phyloP scores from a whole-genome alignment of 768 basidiomycete genomes.

The Galerina marginata region DNA sequence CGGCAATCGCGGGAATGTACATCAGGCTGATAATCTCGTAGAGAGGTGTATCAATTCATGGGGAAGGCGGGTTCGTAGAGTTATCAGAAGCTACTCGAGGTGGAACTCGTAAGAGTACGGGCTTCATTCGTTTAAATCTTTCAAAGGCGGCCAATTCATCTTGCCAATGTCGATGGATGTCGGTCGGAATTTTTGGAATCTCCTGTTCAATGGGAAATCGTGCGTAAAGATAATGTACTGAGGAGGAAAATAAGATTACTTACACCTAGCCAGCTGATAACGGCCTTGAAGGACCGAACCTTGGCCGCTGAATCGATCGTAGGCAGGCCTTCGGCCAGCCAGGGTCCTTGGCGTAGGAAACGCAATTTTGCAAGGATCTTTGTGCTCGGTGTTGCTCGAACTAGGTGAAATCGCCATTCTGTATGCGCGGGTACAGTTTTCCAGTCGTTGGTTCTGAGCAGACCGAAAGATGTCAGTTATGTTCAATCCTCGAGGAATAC shows the following conservation, averaged over 20 bases:
- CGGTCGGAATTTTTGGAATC: neutral
- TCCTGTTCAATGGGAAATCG: neutral
- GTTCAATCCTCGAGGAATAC: neutral
- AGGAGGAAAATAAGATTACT: neutral
- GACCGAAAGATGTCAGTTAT: neutral
- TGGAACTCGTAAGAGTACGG: too few relatives aligned
- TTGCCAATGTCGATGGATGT: neutral
- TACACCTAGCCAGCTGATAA: slow-evolving; percentile 13
- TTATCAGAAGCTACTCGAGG: too few relatives aligned
- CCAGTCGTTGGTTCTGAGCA: slow-evolving; percentile 12
- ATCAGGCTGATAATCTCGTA: too few relatives aligned
- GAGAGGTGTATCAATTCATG: too few relatives aligned
- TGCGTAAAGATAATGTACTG: neutral
- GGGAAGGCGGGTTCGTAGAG: too few relatives aligned
- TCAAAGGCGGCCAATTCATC: neutral
- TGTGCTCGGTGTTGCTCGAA: slow-evolving; percentile 10
- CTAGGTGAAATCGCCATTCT: slow-evolving; percentile 19
- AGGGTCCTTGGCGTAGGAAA: slow-evolving; percentile 2
- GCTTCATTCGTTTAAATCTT: neutral
- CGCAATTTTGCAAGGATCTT: slow-evolving; percentile 9
- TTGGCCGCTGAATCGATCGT: slow-evolving; percentile 8
- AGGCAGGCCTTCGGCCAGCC: slow-evolving; percentile 17
- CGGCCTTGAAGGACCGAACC: slow-evolving; percentile 2
- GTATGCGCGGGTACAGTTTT: slow-evolving; percentile 12
- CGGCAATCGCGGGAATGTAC: too few relatives aligned